Evolutionary conservation across 2,329 filamentous ascomycete genomes (phyloP).

Genomic region (Xylariales sp.): DNA sequence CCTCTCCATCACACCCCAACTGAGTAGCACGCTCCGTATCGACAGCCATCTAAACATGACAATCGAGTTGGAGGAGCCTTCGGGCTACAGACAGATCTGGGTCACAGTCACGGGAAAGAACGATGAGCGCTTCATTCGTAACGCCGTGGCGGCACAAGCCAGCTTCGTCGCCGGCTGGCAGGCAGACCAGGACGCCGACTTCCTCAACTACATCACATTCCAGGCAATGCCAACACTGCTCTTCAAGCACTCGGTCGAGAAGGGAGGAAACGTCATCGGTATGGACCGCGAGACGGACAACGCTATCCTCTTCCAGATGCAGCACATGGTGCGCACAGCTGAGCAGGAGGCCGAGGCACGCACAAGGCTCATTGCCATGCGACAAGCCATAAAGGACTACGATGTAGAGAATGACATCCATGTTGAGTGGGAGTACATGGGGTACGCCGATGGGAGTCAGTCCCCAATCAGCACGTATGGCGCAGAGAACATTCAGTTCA

Average conservation of each 20-base stretch:
- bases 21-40: slow-evolving; percentile 10
- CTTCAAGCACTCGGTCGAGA: slow-evolving; percentile 25
- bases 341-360: slow-evolving; percentile 23
- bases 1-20: slow-evolving; percentile 10
- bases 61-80: slow-evolving; percentile 10
- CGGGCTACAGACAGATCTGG: slow-evolving; percentile 13
- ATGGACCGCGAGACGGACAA: slow-evolving; percentile 29
- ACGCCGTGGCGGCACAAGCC: slow-evolving; percentile 34
- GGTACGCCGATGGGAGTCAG: slow-evolving; percentile 30
- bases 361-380: slow-evolving; percentile 24
- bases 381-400: slow-evolving; percentile 22
- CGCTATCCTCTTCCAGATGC: slow-evolving; percentile 24
- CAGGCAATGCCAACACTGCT: slow-evolving; percentile 35
- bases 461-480: slow-evolving; percentile 29
- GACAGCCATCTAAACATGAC: slow-evolving; percentile 13
- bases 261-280: slow-evolving; percentile 36
- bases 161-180: slow-evolving; percentile 30
- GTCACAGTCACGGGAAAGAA: slow-evolving; percentile 14
- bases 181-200: slow-evolving; percentile 23
- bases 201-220: slow-evolving; percentile 27
- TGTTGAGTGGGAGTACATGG: slow-evolving; percentile 32
- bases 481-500: slow-evolving; percentile 22
- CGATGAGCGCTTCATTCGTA: slow-evolving; percentile 23
- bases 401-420: slow-evolving; percentile 9
- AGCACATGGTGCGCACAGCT: slow-evolving; percentile 25